Evolutionary conservation across 2,329 filamentous ascomycete genomes (phyloP), one percentile per base, ranked within the genome.

Genomic region (Neofusicoccum sp.): DNA sequence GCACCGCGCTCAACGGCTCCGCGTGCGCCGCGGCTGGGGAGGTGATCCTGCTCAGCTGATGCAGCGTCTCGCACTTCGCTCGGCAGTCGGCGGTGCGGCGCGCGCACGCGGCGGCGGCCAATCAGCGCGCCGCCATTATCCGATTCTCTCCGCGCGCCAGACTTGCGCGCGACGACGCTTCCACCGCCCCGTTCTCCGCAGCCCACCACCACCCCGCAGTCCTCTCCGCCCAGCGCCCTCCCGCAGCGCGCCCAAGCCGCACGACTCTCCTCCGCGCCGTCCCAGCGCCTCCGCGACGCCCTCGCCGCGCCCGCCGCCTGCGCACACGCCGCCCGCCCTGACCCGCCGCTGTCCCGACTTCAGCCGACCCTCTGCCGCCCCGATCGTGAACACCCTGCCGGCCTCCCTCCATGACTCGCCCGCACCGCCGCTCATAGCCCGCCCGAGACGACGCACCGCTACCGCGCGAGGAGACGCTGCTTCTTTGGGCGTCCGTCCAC

Each of bases 31-130:
- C 9, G 31, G 47, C 47, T 51, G 47, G 47, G 31, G 38, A 43
- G 14, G 38, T 56, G 51, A 56, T 56, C 51, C 51, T 56, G 26
- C 51, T 56, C 51, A 56, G 51, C 51, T 56, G 51, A 56, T 56
- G 36, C 26, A 7, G 12, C 9, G 34, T 30, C 33, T 38, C 38
- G 51, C 36, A 31, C 26, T 33, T 43, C 40, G 51, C 51, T 56
- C 51, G 51, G 51, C 38, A 43, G 49, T 43, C 36, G 38, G 51
- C 30, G 30, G 8, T 16, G 28, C 28, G 28, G 43, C 26, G 12
- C 33, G 33, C 33, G 12, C 33, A 12, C 6, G 6, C 6, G 6
- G 33, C 5, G 11, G 3, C 5, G 51, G 38, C 51, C 36, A 31
- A 56, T 56, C 51, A 56, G 28, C 20, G 16, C 24, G 4, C 9